Percentiles rank a stretch among this genome's conserved stretches.
phyloP scores from a whole-genome alignment of 129 eudicot genomes.

The Centaurea solstitialis region DNA sequence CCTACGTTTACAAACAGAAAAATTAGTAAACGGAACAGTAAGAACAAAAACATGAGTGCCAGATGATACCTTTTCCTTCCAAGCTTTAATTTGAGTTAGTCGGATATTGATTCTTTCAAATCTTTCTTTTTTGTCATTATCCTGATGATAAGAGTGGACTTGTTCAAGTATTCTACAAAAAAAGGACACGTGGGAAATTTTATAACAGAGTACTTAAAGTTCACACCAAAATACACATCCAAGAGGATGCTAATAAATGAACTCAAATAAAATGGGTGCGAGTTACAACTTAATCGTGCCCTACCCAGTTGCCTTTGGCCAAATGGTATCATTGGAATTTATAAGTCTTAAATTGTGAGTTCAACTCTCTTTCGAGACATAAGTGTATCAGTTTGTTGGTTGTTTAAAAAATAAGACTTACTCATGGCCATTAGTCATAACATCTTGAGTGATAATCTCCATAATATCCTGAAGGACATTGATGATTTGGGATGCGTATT shows the following conservation, averaged over 20 bases:
- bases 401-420: constrained; percentile 37
- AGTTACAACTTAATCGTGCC: neutral
- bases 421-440: constrained; percentile 84
- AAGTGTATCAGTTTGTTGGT: neutral
- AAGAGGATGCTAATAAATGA: neutral
- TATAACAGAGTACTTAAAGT: neutral
- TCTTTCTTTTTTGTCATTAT: constrained; percentile 60
- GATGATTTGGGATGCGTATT: constrained; percentile 66
- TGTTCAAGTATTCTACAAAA: constrained; percentile 58
- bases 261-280: neutral
- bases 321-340: neutral
- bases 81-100: constrained; percentile 48
- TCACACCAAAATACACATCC: neutral
- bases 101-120: constrained; percentile 65
- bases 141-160: constrained; percentile 38
- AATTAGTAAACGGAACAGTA: neutral
- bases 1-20: constrained; percentile 38
- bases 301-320: neutral
- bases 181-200: neutral
- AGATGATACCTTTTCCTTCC: constrained; percentile 89
- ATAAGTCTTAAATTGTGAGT: neutral
- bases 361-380: neutral
- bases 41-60: constrained; percentile 11
- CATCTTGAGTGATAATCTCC: constrained; percentile 93
- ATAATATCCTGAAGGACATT: constrained; percentile 92